Conservation (phyloP, 208 protist genomes). For the Leishmania amazonensis region DNA sequence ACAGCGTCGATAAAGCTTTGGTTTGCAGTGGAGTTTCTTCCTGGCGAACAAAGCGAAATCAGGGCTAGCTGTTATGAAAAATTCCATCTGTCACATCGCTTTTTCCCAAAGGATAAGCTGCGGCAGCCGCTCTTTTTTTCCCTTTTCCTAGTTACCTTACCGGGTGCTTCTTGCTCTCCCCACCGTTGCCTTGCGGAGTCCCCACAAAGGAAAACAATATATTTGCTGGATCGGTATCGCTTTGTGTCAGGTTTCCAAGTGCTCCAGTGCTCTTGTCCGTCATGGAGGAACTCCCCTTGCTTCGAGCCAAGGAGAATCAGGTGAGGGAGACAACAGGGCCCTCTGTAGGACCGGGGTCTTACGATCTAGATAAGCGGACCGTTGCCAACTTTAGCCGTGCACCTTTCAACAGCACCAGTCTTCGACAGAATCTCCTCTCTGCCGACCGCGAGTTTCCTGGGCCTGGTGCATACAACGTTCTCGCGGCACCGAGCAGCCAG, state of each 20-base stretch:
- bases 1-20: background rate
- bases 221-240: background rate
- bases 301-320: conserved; percentile 62
- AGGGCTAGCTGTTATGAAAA: background rate
- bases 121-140: background rate
- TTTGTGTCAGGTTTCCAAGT: background rate
- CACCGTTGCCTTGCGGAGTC: background rate
- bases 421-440: conserved; percentile 36
- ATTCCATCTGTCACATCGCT: background rate
- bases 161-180: background rate
- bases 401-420: conserved; percentile 75
- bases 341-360: conserved; percentile 73
- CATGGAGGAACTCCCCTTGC: conserved; percentile 74
- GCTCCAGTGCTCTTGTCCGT: conserved; percentile 17
- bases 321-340: conserved; percentile 46
- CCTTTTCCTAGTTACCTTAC: background rate
- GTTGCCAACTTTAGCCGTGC: conserved; percentile 46
- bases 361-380: conserved; percentile 46
- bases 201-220: background rate
- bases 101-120: background rate
- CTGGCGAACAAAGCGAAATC: background rate
- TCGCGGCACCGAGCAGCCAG: background rate
- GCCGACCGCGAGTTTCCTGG: conserved; percentile 54
- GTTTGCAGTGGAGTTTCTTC: background rate
- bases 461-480: conserved; percentile 59